Conservation (phyloP, 129 eudicot species). For the Lactuca sativa region DNA sequence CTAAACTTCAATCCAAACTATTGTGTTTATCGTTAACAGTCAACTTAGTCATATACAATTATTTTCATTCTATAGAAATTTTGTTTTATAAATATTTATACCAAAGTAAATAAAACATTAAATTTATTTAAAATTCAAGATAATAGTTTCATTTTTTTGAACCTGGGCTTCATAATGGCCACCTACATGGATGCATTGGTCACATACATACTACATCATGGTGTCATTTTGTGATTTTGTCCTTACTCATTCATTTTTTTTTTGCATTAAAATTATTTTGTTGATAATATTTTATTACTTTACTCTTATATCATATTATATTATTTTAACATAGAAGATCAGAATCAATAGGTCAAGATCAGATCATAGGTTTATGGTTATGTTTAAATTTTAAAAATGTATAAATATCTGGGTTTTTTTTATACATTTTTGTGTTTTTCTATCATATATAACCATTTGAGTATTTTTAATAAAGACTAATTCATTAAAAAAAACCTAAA, state of each 20-base stretch:
- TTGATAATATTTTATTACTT: not conserved
- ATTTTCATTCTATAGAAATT: no score
- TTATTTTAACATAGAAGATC: not conserved
- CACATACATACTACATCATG: constrained; percentile 20
- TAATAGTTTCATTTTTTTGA: not conserved
- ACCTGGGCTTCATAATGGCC: constrained; percentile 7
- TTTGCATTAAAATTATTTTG: not conserved
- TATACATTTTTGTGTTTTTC: not conserved
- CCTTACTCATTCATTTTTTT: constrained; percentile 8
- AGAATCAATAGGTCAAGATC: not conserved
- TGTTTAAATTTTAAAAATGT: no score
- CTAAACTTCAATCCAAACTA: no score
- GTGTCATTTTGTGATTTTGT: constrained; percentile 27
- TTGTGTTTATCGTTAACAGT: no score
- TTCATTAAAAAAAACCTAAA: not conserved
- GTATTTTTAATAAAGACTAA: no score
- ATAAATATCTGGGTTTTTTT: not conserved
- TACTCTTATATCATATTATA: not conserved
- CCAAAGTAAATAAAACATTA: not conserved
- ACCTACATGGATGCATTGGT: constrained; percentile 8
- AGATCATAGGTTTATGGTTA: not conserved
- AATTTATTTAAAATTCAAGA: not conserved
- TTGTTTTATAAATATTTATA: no score
- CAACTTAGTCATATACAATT: no score
- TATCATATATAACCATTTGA: no score